phyloP scores from a whole-genome alignment of 768 basidiomycete genomes.

The Leccinum subtestaceum region DNA sequence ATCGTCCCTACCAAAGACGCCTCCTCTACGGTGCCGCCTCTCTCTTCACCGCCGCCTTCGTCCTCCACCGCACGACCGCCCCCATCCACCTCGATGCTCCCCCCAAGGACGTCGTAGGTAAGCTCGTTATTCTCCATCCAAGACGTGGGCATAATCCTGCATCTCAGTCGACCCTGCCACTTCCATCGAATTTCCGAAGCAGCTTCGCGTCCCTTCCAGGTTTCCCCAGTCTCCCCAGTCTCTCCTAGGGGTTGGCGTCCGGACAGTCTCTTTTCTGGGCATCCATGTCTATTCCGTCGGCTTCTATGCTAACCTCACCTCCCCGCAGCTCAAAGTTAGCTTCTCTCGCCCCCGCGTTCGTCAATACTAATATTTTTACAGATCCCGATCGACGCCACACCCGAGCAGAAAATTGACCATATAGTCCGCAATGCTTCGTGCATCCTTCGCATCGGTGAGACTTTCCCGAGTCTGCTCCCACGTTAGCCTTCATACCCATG shows the following conservation, averaged over 20 bases:
- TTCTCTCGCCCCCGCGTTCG: not conserved
- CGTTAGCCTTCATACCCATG: not conserved
- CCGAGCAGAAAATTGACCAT: slow-evolving; percentile 69
- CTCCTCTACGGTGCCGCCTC: slow-evolving; percentile 36
- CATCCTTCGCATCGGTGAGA: slow-evolving; percentile 68
- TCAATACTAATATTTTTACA: slow-evolving; percentile 25
- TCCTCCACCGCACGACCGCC: slow-evolving; percentile 21
- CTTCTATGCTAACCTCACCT: slow-evolving; percentile 83
- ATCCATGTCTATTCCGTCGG: slow-evolving; percentile 88
- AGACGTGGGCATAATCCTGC: not conserved
- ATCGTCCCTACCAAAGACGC: slow-evolving; percentile 19
- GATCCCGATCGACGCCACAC: slow-evolving; percentile 53
- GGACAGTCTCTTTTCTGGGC: slow-evolving; percentile 84
- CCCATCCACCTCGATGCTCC: slow-evolving; percentile 48
- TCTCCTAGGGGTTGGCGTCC: slow-evolving; percentile 80
- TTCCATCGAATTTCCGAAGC: slow-evolving; percentile 68
- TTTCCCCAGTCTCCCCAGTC: slow-evolving; percentile 58
- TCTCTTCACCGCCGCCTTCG: slow-evolving; percentile 29
- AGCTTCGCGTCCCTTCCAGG: slow-evolving; percentile 61
- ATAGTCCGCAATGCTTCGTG: slow-evolving; percentile 69
- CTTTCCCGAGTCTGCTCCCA: not conserved
- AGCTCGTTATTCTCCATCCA: not conserved
- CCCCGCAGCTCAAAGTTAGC: slow-evolving; percentile 57
- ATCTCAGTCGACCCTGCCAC: slow-evolving; percentile 68
- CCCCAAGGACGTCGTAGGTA: slow-evolving; percentile 23